Conservation (phyloP, 352 stramenopile species). For the Globisporangium mamillatum region DNA sequence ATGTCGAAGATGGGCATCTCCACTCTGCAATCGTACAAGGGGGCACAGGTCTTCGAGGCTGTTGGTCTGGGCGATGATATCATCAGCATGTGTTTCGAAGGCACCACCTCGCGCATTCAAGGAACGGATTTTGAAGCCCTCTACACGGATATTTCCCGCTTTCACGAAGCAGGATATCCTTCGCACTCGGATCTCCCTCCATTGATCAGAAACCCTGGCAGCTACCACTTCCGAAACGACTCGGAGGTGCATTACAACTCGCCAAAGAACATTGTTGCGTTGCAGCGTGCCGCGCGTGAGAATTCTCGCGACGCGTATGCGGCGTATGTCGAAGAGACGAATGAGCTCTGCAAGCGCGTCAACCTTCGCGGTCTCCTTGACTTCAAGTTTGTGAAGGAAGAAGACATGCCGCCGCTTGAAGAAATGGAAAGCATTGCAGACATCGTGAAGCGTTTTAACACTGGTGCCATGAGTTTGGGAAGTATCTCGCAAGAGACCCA, state of each 20-base stretch:
- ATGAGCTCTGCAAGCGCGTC: constrained; percentile 84
- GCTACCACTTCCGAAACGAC: constrained; percentile 94
- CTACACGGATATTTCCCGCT: constrained; percentile 92
- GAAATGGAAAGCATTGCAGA: constrained; percentile 91
- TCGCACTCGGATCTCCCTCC: constrained; percentile 66
- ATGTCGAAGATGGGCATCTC: constrained; percentile 97
- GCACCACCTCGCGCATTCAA: constrained; percentile 89
- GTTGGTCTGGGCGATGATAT: constrained; percentile 92
- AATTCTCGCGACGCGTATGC: constrained; percentile 94
- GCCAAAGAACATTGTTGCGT: constrained; percentile 91
- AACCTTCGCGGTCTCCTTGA: constrained; percentile 94
- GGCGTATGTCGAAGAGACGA: constrained; percentile 90
- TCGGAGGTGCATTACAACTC: constrained; percentile 96
- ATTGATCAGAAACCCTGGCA: constrained; percentile 93
- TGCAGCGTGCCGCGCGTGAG: constrained; percentile 91
- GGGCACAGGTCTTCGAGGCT: constrained; percentile 96
- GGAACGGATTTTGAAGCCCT: constrained; percentile 94
- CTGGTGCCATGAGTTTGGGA: constrained; percentile 94
- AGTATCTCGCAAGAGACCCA: constrained; percentile 96
- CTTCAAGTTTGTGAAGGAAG: constrained; percentile 91
- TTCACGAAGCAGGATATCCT: constrained; percentile 91
- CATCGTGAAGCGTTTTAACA: constrained; percentile 97
- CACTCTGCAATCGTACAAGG: constrained; percentile 93
- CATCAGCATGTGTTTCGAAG: constrained; percentile 87
- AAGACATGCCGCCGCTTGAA: constrained; percentile 85